Evolutionary conservation across 148 eudicot genomes (phyloP), one percentile per base, ranked within the genome.

Genomic region (Fagopyrum homotropicum): DNA sequence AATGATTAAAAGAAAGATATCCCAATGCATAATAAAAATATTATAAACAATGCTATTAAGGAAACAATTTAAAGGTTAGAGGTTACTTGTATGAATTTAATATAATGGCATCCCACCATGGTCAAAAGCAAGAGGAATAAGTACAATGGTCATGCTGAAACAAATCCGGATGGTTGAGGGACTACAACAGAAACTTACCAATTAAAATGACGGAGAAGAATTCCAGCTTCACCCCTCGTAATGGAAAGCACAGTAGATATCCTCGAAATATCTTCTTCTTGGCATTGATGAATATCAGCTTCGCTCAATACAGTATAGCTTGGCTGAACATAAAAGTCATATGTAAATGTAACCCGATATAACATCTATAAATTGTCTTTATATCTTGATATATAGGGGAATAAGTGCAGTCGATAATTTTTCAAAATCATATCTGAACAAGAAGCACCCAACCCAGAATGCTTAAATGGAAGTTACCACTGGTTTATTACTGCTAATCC

Each of bases 171-270:
- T 15, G 46, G 26, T 44, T 47, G 12, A 51, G 29, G 56, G 76
- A 59, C 8, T 19, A 60, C 46, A 64, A 55, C 26, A 48, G 68
- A 4, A 72, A 75, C 29, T 79, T 81, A 89, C 93, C 97, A 91
- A 70, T 85, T 86, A 81, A 88, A 91, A 77, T 89, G 90, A 40
- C 90, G 93, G 43, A 91, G 91, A 76, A 91, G 91, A 75, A 86
- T 84, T 69, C 85, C 78, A 77, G 97, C 91, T 77, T 84, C 90
- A 66, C 81, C 87, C 73, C 79, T 81, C 71, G 97, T 80, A 73
- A 91, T 88, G 30, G 97, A 91, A 75, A 91, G 93, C 73, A 91
- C 93, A 0, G 86, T 79, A 49, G 89, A 79, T 74, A 91, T 80
- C 84, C 83, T 82, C 70, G 72, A 76, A 46, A 89, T 85, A 79